phyloP scores from a whole-genome alignment of 495 filamentous ascomycete species.

The Tuber calosporum region DNA sequence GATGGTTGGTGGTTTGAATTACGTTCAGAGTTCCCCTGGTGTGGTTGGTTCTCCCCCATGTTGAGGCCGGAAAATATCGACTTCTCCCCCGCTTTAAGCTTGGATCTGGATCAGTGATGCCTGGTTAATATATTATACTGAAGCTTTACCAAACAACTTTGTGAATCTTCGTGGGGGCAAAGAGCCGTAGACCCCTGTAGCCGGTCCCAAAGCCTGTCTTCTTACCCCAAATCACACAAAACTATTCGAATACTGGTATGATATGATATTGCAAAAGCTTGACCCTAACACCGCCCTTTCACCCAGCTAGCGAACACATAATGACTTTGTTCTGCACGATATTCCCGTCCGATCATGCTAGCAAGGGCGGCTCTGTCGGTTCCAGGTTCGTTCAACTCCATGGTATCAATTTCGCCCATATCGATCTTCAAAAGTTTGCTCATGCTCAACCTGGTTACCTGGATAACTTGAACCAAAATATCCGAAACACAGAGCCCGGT shows the following conservation, averaged over 20 bases:
- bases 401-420: slow-evolving; percentile 51
- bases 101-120: no score
- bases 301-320: slow-evolving; percentile 55
- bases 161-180: no score
- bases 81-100: no score
- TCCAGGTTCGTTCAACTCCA: slow-evolving; percentile 53
- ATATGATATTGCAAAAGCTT: slow-evolving; percentile 51
- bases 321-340: slow-evolving; percentile 56
- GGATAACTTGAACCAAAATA: slow-evolving; percentile 48
- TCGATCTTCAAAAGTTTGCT: slow-evolving; percentile 46
- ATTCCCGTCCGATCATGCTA: slow-evolving; percentile 42
- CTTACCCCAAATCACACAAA: no score
- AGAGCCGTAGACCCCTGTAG: no score
- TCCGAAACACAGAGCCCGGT: slow-evolving; percentile 46
- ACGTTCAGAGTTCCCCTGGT: neutral
- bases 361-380: slow-evolving; percentile 24
- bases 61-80: no score
- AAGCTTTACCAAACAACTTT: no score
- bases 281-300: slow-evolving; percentile 45
- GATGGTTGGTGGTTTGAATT: neutral
- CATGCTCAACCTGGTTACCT: slow-evolving; percentile 45
- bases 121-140: no score
- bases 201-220: no score
- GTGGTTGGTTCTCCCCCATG: no score
- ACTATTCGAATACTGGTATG: no score